Percentiles rank a stretch among this genome's conserved stretches.
phyloP scores from a whole-genome alignment of 2,329 filamentous ascomycete species.

The Fusarium globosum region DNA sequence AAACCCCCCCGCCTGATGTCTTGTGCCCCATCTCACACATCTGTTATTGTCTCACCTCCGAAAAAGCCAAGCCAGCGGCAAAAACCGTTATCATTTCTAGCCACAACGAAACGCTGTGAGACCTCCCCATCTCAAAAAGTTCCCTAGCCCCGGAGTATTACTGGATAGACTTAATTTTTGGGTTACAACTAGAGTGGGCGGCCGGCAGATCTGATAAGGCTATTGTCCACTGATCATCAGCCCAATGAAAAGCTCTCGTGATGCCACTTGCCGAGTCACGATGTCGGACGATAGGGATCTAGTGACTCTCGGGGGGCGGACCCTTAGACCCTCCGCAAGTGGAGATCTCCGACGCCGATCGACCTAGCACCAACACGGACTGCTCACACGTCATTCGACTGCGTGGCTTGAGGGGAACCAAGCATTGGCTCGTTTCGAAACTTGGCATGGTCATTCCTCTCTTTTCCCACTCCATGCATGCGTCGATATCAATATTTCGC shows the following conservation, averaged over 20 bases:
- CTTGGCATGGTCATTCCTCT: constrained; percentile 18
- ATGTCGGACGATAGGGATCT: constrained; percentile 18
- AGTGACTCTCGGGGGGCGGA: constrained; percentile 5
- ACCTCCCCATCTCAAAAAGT: neutral
- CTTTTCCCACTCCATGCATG: neutral
- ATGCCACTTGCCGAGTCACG: constrained; percentile 18
- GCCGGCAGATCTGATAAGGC: constrained; percentile 32
- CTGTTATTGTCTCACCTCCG: neutral
- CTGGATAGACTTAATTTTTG: neutral
- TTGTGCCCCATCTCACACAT: neutral
- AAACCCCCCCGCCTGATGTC: neutral
- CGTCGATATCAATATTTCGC: constrained; percentile 1
- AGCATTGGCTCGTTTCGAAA: constrained; percentile 29
- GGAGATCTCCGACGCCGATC: constrained; percentile 9
- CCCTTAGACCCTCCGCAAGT: neutral
- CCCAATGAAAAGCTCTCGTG: neutral
- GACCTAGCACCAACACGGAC: constrained; percentile 2
- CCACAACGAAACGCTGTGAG: neutral
- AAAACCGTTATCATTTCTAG: neutral
- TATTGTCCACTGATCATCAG: constrained; percentile 3
- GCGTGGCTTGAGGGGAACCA: constrained; percentile 32
- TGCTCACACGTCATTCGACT: constrained; percentile 17
- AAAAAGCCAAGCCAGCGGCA: neutral
- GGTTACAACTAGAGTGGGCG: constrained; percentile 14
- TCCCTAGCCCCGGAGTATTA: neutral